Evolutionary conservation across 176 grass and related monocot genomes (phyloP).

Genomic region (Raddia distichophylla): DNA sequence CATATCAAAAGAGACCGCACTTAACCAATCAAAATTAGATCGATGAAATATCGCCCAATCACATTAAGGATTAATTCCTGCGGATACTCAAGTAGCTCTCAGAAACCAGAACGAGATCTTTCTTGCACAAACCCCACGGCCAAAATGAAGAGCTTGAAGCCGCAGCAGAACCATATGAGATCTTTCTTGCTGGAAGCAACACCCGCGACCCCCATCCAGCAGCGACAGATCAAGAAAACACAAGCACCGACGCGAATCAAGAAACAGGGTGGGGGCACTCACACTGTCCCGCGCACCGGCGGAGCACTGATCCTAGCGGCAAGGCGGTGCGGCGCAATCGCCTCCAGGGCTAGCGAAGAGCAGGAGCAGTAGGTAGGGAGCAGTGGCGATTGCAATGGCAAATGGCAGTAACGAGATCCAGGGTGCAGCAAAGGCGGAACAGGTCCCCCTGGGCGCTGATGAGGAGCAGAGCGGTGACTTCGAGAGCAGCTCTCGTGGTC

Average conservation of each 20-base stretch:
- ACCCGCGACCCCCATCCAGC: constrained; percentile 10
- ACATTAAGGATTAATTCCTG: constrained; percentile 7
- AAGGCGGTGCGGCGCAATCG: constrained; percentile 36
- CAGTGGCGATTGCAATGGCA: constrained; percentile 46
- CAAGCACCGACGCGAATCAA: constrained; percentile 7
- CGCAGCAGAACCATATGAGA: constrained; percentile 13
- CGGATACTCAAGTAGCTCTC: constrained; percentile 16
- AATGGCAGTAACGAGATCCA: constrained; percentile 60
- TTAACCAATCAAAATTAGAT: constrained; percentile 23
- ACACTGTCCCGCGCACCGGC: constrained; percentile 31
- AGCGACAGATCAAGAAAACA: constrained; percentile 21
- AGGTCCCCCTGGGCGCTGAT: constrained; percentile 17
- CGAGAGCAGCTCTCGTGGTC: constrained; percentile 67
- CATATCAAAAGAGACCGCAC: background rate
- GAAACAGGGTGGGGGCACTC: constrained; percentile 5
- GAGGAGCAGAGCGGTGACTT: constrained; percentile 52
- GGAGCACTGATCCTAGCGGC: constrained; percentile 11
- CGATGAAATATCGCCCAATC: background rate
- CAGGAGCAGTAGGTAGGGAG: constrained; percentile 39
- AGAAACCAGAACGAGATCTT: constrained; percentile 28
- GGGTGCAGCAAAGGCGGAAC: constrained; percentile 28
- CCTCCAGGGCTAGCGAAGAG: background rate
- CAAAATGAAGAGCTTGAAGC: background rate
- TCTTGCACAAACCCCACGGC: background rate
- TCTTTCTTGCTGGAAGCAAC: constrained; percentile 22